phyloP scores from a whole-genome alignment of 1,284 basidiomycete species.

The Somion occarium region DNA sequence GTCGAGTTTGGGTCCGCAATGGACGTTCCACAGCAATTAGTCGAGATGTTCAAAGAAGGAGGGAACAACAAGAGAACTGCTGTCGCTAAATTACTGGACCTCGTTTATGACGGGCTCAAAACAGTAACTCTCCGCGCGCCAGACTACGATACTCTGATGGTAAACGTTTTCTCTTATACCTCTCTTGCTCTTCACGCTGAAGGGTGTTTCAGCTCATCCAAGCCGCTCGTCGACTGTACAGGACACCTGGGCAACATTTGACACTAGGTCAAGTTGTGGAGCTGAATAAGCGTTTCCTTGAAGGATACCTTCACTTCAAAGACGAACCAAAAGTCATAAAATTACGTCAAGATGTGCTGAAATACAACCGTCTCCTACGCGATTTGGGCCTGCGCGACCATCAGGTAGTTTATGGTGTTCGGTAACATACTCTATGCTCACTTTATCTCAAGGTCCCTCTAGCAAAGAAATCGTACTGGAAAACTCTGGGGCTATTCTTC shows the following conservation, averaged over 20 bases:
- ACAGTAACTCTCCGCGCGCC: conserved; percentile 95
- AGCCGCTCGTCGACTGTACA: conserved; percentile 92
- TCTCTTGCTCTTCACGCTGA: conserved; percentile 5
- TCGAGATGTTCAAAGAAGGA: conserved; percentile 89
- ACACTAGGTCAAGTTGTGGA: conserved; percentile 97
- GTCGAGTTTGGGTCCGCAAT: conserved; percentile 95
- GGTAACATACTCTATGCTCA: not conserved
- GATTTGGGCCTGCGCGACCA: conserved; percentile 98
- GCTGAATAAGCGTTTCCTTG: conserved; percentile 90
- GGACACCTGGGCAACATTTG: conserved; percentile 91
- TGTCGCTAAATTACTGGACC: conserved; percentile 84
- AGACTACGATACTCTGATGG: conserved; percentile 98
- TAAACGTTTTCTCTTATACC: conserved; percentile 28
- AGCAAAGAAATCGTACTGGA: conserved; percentile 84
- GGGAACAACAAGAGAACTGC: conserved; percentile 89
- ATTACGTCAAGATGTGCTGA: conserved; percentile 80
- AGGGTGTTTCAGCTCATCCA: conserved; percentile 76
- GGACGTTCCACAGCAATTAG: conserved; percentile 81
- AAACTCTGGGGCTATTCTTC: conserved; percentile 79
- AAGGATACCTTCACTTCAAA: conserved; percentile 92
- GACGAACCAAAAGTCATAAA: conserved; percentile 89
- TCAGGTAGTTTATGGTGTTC: conserved; percentile 56
- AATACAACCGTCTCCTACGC: conserved; percentile 88
- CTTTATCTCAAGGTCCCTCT: conserved; percentile 57
- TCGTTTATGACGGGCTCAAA: conserved; percentile 95